Evolutionary conservation across 1,284 basidiomycete genomes (phyloP), one percentile per base, ranked within the genome.

Genomic region (Coniferiporia sulphurascens): DNA sequence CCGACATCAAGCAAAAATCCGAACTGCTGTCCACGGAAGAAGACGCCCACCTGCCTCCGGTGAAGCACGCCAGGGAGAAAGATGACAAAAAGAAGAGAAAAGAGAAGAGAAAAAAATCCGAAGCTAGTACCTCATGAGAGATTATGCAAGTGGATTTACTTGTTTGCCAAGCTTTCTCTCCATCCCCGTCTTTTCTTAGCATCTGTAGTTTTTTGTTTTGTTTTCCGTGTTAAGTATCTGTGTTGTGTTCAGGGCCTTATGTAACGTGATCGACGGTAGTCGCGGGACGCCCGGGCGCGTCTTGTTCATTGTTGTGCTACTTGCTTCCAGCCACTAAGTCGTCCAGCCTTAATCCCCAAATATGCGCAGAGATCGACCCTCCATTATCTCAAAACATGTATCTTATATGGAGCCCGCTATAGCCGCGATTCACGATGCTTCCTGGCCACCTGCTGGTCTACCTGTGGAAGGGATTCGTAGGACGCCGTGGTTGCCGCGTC

Each of bases 1-100:
- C 27, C 62, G 45, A 66, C 66, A 56, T 63, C 60, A 52, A 64
- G 62, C 45, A 67, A 67, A 55, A 64, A 62, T 48, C 27, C 27
- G 27, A 27, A 27, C 27, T 27, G 27, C 27, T 27, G 27, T 3
- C 27, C 27, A 27, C 27, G 27, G 27, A 27, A 27, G 27, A 27
- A 27, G 27, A 27, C 27, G 27, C 27, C 27, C 27, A 27, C 21
- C 15, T 13, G 15, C 12, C 17, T 15, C 41, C 6, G 1, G 53
- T 41, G 45, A 53, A 43, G 52, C 27, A 27, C 27, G 27, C 51
- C 59, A 34, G 62, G 60, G 46, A 8, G 35, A 52, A 52, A 21
- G 51, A 52, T 17, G 51, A 27, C 4, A 43, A 41, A 13, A 52
- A 38, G 51, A n/a, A 22, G 36, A 41, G 36, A 53, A 60, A 63